Percentiles rank a stretch among this genome's conserved stretches.
Evolutionary conservation across 2,329 filamentous ascomycete genomes (phyloP).

Genomic region (Aspergillus persii): DNA sequence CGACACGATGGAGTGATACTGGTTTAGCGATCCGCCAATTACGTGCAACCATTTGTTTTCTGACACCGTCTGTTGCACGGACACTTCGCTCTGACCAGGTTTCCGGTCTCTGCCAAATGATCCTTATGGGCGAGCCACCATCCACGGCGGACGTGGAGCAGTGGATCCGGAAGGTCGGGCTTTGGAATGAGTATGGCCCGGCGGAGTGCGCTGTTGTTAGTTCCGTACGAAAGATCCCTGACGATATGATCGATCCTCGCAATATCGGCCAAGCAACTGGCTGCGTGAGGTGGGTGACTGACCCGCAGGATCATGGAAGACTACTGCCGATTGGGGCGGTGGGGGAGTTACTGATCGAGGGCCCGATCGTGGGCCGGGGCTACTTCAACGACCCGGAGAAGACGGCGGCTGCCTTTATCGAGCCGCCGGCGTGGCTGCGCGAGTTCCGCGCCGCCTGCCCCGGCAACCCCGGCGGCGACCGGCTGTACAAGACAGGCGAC

Average conservation of each 20-base stretch:
- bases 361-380: conserved; percentile 35
- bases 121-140: too few species aligned
- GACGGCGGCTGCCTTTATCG: conserved; percentile 27
- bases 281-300: conserved; percentile 1
- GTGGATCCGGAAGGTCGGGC: too few species aligned
- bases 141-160: too few species aligned
- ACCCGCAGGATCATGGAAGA: not conserved
- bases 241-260: too few species aligned
- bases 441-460: conserved; percentile 18
- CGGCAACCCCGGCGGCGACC: not conserved
- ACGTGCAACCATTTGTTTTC: too few species aligned
- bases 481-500: too few species aligned
- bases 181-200: conserved; percentile 23
- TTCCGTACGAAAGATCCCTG: not conserved
- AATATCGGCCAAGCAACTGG: not conserved
- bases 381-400: conserved; percentile 36
- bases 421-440: conserved; percentile 12
- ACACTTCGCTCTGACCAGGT: too few species aligned
- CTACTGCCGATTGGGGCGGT: conserved; percentile 15
- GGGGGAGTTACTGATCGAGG: conserved; percentile 21
- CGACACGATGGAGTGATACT: too few species aligned
- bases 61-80: conserved; percentile 36
- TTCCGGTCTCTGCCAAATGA: too few species aligned
- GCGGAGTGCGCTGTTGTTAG: conserved; percentile 15
- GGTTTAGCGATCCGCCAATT: conserved; percentile 21